phyloP scores from a whole-genome alignment of 257 asterid species.

The Gentiana straminea region DNA sequence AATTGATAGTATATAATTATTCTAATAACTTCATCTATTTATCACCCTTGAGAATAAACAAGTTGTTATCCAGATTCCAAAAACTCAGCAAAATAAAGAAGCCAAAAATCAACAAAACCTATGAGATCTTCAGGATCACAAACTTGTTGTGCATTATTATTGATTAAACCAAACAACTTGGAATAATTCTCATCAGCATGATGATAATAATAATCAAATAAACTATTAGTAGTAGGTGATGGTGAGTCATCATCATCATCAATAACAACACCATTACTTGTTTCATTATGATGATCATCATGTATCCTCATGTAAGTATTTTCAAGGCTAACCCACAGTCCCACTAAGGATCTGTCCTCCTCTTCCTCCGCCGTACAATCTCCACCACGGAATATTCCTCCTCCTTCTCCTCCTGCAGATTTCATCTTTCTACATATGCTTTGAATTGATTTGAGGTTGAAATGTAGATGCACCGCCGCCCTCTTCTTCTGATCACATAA shows the following conservation, averaged over 20 bases:
- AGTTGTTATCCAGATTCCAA: no score
- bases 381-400: conserved; percentile 12
- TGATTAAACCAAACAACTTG: conserved; percentile 9
- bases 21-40: no score
- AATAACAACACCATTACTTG: conserved; percentile 5
- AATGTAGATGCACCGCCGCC: conserved; percentile 22
- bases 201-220: conserved; percentile 8
- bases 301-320: conserved; percentile 34
- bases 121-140: conserved; percentile 44
- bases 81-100: no score
- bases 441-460: conserved; percentile 50
- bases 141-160: conserved; percentile 14
- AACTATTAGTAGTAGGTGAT: background rate
- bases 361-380: conserved; percentile 18
- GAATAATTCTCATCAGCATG: conserved; percentile 8
- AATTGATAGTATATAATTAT: no score
- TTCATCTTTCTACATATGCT: conserved; percentile 44
- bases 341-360: conserved; percentile 41
- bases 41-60: no score
- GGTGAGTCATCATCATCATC: no score
- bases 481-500: conserved; percentile 16
- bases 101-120: conserved; percentile 19
- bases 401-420: conserved; percentile 10
- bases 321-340: conserved; percentile 39
- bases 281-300: conserved; percentile 12